Conservation (phyloP, 2,329 filamentous ascomycete genomes). For the Sphaceloma murrayae region DNA sequence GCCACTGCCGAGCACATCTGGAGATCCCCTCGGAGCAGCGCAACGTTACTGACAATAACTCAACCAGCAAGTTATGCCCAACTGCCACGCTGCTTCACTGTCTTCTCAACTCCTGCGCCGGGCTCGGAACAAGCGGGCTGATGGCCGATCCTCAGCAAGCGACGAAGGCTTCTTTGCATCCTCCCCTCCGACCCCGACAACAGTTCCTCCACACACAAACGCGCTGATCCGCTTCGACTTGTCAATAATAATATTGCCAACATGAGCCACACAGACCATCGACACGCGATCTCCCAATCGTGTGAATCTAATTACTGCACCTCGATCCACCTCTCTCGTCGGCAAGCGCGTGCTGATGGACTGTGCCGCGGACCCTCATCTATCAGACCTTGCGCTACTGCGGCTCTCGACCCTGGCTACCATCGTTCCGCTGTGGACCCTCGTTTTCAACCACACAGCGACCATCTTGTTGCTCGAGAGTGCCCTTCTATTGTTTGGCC, state of each 20-base stretch:
- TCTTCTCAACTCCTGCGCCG: too few relatives aligned
- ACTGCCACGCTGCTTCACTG: too few relatives aligned
- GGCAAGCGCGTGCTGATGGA: neutral
- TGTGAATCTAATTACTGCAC: conserved; percentile 14
- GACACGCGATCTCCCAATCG: conserved; percentile 7
- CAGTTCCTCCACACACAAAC: too few relatives aligned
- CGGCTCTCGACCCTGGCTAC: conserved; percentile 7
- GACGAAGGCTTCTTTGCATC: conserved; percentile 1
- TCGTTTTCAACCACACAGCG: conserved; percentile 6
- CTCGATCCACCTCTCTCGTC: conserved; percentile 2
- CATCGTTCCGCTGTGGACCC: conserved; percentile 11
- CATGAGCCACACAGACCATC: conserved; percentile 5
- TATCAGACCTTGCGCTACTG: conserved; percentile 12
- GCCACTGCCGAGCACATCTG: conserved; percentile 9
- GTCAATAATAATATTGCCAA: neutral
- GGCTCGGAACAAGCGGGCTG: neutral
- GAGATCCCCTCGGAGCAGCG: conserved; percentile 10
- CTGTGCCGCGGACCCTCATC: conserved; percentile 13
- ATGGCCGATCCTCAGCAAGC: neutral
- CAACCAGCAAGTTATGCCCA: too few relatives aligned
- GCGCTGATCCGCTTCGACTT: too few relatives aligned
- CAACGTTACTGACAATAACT: too few relatives aligned
- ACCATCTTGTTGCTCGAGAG: conserved; percentile 2
- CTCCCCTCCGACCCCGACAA: neutral
- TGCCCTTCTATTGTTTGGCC: neutral